A percentile compares a stretch with the other conserved stretches of the same genome.
phyloP scores from a whole-genome alignment of 148 eudicot species.

The Silene uniflora region DNA sequence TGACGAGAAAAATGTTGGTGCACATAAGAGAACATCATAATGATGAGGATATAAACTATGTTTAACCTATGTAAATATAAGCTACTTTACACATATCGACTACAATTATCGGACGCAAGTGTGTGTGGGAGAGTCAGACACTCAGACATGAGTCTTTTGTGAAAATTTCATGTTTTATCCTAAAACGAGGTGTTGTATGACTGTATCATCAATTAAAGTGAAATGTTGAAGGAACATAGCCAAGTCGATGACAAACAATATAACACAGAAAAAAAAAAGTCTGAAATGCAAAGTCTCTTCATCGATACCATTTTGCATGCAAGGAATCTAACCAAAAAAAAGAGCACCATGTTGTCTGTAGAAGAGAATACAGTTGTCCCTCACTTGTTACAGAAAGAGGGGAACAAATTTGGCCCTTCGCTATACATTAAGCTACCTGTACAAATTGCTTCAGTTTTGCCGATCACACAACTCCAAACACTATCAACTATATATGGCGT shows the following conservation, averaged over 20 bases:
- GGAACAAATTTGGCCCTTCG: constrained; percentile 25
- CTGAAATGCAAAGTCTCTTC: constrained; percentile 4
- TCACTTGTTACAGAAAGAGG: constrained; percentile 25
- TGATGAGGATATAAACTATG: no score
- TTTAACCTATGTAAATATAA: no score
- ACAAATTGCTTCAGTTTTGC: not conserved
- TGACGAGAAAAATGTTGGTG: no score
- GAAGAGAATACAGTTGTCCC: constrained; percentile 26
- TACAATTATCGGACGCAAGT: no score
- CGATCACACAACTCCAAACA: constrained; percentile 4
- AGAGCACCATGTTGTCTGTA: constrained; percentile 19
- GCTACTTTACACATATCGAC: no score
- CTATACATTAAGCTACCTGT: constrained; percentile 27
- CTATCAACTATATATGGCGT: constrained; percentile 10
- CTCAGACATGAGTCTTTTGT: no score
- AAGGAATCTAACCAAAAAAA: constrained; percentile 23
- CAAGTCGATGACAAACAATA: not conserved
- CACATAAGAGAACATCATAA: no score
- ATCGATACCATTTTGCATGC: constrained; percentile 6
- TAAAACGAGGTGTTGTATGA: not conserved
- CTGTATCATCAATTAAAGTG: not conserved
- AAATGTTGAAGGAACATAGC: not conserved
- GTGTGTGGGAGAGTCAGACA: no score
- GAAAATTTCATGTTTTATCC: no score
- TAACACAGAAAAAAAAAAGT: no score